Conservation (phyloP, 129 eudicot species). For the Flaveria brownii region DNA sequence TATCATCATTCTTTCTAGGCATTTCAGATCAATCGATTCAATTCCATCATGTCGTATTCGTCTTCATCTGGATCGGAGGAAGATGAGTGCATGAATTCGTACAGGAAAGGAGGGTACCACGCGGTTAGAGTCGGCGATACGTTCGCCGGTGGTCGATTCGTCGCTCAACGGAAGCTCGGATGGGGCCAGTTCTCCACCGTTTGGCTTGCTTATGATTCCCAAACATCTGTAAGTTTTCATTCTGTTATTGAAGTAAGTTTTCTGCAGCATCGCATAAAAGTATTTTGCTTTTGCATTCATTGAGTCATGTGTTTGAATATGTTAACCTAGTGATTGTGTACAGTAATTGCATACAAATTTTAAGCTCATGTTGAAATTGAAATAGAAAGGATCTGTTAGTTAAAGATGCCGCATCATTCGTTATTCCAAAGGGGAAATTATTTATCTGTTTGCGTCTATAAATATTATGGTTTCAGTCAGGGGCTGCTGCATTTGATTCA, state of each 20-base stretch:
- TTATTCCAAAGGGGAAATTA: background rate
- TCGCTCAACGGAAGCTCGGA: conserved; percentile 94
- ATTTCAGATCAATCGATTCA: conserved; percentile 6
- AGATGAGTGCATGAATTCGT: conserved; percentile 78
- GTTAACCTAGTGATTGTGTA: background rate
- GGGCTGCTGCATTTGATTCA: conserved; percentile 13
- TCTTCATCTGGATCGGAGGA: conserved; percentile 80
- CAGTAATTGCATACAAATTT: background rate
- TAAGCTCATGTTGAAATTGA: no score
- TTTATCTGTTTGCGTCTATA: no score
- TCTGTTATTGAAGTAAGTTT: background rate
- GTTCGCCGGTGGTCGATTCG: conserved; percentile 70
- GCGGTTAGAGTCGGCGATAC: conserved; percentile 89
- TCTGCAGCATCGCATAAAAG: background rate
- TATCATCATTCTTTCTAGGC: no score
- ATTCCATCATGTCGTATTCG: conserved; percentile 63
- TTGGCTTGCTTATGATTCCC: conserved; percentile 94
- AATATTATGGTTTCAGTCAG: background rate
- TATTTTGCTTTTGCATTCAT: background rate
- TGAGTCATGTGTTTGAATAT: background rate
- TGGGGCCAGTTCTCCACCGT: conserved; percentile 99
- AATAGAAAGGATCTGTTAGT: no score
- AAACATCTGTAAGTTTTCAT: conserved; percentile 50
- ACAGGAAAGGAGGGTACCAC: conserved; percentile 94
- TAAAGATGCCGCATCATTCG: no score